These are phyloP conservation scores for Leccinum uliginosum DNA, from an alignment of 768 basidiomycete species.

Conservation along the genomic window DNA sequence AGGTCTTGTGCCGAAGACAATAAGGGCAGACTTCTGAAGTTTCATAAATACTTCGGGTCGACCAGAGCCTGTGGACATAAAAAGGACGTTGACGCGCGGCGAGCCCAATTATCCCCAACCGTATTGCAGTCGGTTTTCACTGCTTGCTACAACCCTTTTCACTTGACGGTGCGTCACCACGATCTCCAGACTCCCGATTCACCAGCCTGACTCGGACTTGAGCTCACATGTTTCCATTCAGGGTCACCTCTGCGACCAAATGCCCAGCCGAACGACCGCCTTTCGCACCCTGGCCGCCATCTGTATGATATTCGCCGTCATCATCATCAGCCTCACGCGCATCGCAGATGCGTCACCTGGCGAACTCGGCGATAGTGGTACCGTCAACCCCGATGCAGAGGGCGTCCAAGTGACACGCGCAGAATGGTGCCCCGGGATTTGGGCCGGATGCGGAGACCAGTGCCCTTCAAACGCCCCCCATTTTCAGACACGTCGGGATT, in stretches of 20 bases:
- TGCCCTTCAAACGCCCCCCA: slow-evolving; percentile 7
- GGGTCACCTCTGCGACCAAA: background rate
- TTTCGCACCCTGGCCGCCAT: background rate
- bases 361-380: background rate
- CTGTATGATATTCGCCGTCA: background rate
- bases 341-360: background rate
- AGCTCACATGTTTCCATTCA: background rate
- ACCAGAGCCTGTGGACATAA: background rate
- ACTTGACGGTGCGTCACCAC: background rate
- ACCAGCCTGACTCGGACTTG: background rate
- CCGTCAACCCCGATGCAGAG: background rate
- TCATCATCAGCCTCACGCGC: background rate
- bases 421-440: slow-evolving; percentile 9
- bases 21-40: background rate
- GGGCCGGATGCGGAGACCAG: slow-evolving; percentile 11
- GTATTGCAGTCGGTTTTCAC: background rate
- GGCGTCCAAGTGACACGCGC: background rate
- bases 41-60: too few species aligned
- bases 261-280: background rate
- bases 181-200: background rate
- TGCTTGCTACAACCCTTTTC: background rate
- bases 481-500: slow-evolving; percentile 11
- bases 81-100: background rate
- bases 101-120: background rate
- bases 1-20: background rate